Evolutionary conservation across 1,284 basidiomycete genomes (phyloP).

Genomic region (Leccinum cinnamomeum): DNA sequence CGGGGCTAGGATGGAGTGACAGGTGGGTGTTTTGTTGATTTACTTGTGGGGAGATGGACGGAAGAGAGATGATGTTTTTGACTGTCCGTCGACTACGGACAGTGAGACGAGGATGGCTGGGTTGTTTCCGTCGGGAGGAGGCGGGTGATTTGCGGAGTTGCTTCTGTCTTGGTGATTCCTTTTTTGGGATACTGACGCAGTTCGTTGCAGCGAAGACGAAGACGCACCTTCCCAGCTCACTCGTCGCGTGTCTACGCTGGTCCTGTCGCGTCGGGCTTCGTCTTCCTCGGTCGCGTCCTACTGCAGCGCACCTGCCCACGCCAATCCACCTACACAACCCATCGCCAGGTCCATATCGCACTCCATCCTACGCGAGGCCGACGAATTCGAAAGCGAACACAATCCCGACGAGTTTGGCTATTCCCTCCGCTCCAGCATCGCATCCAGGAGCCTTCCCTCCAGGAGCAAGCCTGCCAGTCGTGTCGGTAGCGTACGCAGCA

Average conservation of each 20-base stretch:
- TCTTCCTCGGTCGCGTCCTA: constrained; percentile 31
- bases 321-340: constrained; percentile 20
- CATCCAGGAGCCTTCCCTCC: constrained; percentile 24
- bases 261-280: constrained; percentile 46
- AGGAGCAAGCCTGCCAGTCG: constrained; percentile 27
- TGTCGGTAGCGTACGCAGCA: constrained; percentile 25
- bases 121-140: constrained; percentile 4
- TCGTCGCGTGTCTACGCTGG: constrained; percentile 56
- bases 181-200: constrained; percentile 4
- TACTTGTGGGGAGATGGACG: background rate
- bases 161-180: constrained; percentile 5
- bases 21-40: constrained; percentile 45
- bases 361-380: constrained; percentile 31
- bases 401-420: constrained; percentile 29
- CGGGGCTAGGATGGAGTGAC: constrained; percentile 81
- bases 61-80: constrained; percentile 16
- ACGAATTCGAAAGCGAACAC: constrained; percentile 19
- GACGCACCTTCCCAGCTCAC: constrained; percentile 75
- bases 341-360: constrained; percentile 38
- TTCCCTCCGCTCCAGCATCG: constrained; percentile 10
- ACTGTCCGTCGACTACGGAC: constrained; percentile 6
- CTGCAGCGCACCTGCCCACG: constrained; percentile 18
- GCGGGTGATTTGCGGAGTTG: constrained; percentile 6
- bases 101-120: background rate
- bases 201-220: constrained; percentile 65